A percentile compares a stretch with the other conserved stretches of the same genome.
Conservation (phyloP, 2,329 filamentous ascomycete genomes). For the Exophiala sp. region DNA sequence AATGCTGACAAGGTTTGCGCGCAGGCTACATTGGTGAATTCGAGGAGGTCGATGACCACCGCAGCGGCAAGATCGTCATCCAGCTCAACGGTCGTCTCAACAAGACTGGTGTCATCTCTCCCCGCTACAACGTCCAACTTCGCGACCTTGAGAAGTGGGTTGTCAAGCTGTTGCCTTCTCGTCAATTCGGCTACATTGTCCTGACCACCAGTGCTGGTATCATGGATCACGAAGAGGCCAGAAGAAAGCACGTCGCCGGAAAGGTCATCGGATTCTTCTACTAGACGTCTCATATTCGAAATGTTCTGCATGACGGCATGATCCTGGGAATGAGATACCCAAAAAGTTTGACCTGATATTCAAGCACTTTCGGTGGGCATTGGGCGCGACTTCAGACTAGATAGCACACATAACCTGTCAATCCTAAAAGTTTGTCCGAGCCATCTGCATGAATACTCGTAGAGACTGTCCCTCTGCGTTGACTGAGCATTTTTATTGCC, state of each 20-base stretch:
- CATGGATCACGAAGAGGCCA: slow-evolving; percentile 99
- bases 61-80: slow-evolving; percentile 99
- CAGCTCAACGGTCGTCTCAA: slow-evolving; percentile 99
- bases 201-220: slow-evolving; percentile 98
- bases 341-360: slow-evolving; percentile 17
- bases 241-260: slow-evolving; percentile 97
- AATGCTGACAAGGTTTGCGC: slow-evolving; percentile 49
- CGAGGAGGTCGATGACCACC: slow-evolving; percentile 99
- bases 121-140: slow-evolving; percentile 99
- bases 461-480: too few species aligned
- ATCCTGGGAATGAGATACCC: slow-evolving; percentile 23
- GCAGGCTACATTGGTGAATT: slow-evolving; percentile 98
- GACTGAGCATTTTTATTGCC: too few species aligned
- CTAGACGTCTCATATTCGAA: slow-evolving; percentile 50
- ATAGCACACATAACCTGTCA: neutral
- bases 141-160: slow-evolving; percentile 99
- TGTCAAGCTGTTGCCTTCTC: slow-evolving; percentile 95
- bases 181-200: slow-evolving; percentile 99
- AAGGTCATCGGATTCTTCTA: slow-evolving; percentile 99
- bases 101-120: slow-evolving; percentile 99
- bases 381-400: too few species aligned
- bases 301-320: slow-evolving; percentile 16
- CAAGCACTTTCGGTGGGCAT: neutral
- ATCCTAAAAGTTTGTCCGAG: neutral
- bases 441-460: too few species aligned